Conservation (phyloP, 1,139 yeast species). For the Pichia sp. region DNA sequence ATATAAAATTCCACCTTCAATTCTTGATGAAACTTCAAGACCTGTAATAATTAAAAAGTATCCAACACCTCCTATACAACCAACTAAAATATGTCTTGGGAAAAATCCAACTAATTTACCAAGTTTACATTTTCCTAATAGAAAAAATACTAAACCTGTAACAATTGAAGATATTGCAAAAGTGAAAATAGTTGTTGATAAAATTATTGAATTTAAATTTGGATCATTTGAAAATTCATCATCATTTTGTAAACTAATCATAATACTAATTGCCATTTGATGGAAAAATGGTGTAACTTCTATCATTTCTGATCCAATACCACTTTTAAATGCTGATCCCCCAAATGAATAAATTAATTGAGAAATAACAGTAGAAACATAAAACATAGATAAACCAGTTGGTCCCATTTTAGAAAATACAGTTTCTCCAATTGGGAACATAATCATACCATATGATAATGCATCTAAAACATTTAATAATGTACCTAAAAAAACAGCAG, state of each 20-base stretch:
- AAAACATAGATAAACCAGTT: conserved; percentile 89
- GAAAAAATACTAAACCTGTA: conserved; percentile 76
- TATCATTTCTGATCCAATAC: conserved; percentile 96
- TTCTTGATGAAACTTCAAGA: conserved; percentile 76
- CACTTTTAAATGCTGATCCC: conserved; percentile 81
- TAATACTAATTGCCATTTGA: conserved; percentile 77
- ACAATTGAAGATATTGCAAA: conserved; percentile 78
- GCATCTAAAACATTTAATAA: conserved; percentile 87
- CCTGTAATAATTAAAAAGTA: conserved; percentile 88
- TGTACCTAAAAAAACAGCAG: conserved; percentile 80
- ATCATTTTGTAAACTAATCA: conserved; percentile 42
- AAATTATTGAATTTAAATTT: conserved; percentile 43
- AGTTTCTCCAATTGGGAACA: conserved; percentile 84
- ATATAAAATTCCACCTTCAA: conserved; percentile 68
- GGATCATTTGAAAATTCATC: conserved; percentile 33
- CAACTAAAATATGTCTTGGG: conserved; percentile 92
- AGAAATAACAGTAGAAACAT: conserved; percentile 80
- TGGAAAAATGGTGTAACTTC: conserved; percentile 98
- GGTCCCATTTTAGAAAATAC: conserved; percentile 76
- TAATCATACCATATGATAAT: conserved; percentile 92
- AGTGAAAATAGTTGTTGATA: conserved; percentile 83
- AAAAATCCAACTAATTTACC: conserved; percentile 91
- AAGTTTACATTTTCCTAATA: conserved; percentile 68
- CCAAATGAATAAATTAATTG: conserved; percentile 87
- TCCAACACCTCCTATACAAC: conserved; percentile 98